Base-by-base conservation (phyloP, 352 stramenopile genomes). In the Halophytophthora polymorphica region DNA sequence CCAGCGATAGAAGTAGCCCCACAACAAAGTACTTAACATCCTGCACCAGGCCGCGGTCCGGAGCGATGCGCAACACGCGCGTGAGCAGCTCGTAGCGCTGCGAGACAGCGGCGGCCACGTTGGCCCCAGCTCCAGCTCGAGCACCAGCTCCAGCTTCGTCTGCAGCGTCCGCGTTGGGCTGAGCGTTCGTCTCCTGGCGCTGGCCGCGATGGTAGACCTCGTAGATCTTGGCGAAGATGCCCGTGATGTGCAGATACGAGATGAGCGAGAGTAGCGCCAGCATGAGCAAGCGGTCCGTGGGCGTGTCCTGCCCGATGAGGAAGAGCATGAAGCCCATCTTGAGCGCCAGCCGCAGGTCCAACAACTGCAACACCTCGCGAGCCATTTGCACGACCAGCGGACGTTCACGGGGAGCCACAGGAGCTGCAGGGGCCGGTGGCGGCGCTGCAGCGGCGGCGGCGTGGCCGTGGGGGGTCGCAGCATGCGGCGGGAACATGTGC, bases 291-390 rank as follows among this genome's bases (percentile, higher is more conserved):
- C 84, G 79, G 53, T 90, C 78, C 15, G 71, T 71, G 2, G 84
- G 84, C 10, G 80, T 88, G 51, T 94, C 84, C 50, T 94, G 81
- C 23, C 84, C 81, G 49, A 94, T 90, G 52, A 94, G 89, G 56
- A 92, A 91, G 28, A 94, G 69, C 84, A 94, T 94, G 53, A 94
- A 90, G 17, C 66, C 65, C 84, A 94, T 94, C 57, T 94, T 94
- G 42, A 94, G 60, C 18, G 80, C 79, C 37, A 94, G 62, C 6
- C 80, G 80, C 15, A 88, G 61, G 55, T 94, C 84, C 33, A 91
- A 55, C n/a, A 92, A 63, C 35, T 61, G 64, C 11, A 78, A 42
- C 10, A 89, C 66, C 44, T 90, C 77, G 15, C 70, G 77, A 3
- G 71, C 52, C 44, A 87, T 73, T 34, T 83, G 63, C 10, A 73